Base-by-base conservation (phyloP, 495 filamentous ascomycete species). In the Podospora tetraspora region DNA sequence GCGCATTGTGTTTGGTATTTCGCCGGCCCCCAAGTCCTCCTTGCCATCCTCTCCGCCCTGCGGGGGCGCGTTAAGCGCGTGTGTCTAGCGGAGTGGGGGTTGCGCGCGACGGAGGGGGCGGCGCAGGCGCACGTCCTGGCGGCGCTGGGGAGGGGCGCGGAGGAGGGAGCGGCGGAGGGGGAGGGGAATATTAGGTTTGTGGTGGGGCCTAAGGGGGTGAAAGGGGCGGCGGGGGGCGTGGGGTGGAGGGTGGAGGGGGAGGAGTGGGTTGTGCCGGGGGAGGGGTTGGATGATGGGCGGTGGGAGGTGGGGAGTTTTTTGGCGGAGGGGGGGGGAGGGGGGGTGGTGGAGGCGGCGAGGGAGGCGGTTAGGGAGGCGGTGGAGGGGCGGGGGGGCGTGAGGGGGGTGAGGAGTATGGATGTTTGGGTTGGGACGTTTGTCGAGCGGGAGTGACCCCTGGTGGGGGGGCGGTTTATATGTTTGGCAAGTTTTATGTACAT, bases 1-100 rank as follows among this genome's bases (percentile, higher is more conserved):
- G 75, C 73, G 64, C 84, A 87, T 73, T 79, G 73, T 69, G 76
- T 84, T 66, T 86, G 80, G 78, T 86, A 85, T 69, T 85, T 87
- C 68, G 57, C 74, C 29, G 77, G 76, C 11, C 68, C 70, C 0
- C 43, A 29, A 0, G 65, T 73, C 22, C 75, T 84, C 29, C 59
- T 66, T 10, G 61, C 62, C 5, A 78, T 80, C 22, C 77, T 84
- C 22, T 13, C 34, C 0, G 77, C 75, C 59, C 71, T 83, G 56
- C 73, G 43, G 6, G 75, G 77, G n/a, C 66, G 73, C 30, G 76
- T 73, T 2, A 52, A 66, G 56, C 72, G 74, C 16, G 74, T 82
- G 19, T 77, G 75, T 27, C 60, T 83, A 24, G 80, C 79, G 29
- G 81, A 83, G 72, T 82, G 76, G 68, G 80, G 81, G 32, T 66